Percentiles rank a stretch among this genome's conserved stretches.
These are phyloP conservation scores for Noccaea bulbosa DNA, from an alignment of 345 rosid genomes.

Conservation along the genomic window DNA sequence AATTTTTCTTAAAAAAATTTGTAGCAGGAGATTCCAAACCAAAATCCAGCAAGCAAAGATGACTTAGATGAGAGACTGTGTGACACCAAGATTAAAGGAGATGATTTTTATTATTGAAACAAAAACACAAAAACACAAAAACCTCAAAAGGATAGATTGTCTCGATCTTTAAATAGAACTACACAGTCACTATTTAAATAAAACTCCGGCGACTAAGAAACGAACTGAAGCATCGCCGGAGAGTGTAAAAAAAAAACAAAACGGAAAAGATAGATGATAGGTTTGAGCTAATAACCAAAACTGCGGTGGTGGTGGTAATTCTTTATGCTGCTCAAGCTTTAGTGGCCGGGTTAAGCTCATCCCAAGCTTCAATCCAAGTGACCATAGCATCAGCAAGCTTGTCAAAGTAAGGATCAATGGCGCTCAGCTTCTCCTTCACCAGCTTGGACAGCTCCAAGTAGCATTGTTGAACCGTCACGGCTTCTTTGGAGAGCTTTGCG, in stretches of 20 bases:
- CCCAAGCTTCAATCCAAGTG: conserved; percentile 95
- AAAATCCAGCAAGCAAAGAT: neutral
- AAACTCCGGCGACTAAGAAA: conserved; percentile 33
- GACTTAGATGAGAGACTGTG: neutral
- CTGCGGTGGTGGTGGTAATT: conserved; percentile 36
- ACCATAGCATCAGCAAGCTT: conserved; percentile 90
- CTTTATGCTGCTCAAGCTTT: conserved; percentile 41
- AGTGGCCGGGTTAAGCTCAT: conserved; percentile 72
- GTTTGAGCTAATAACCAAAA: conserved; percentile 47
- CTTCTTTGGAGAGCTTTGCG: conserved; percentile 70
- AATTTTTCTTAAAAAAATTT: too few relatives aligned
- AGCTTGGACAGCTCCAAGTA: conserved; percentile 80
- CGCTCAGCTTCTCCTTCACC: conserved; percentile 72
- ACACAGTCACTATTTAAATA: conserved; percentile 43
- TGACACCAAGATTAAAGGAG: neutral
- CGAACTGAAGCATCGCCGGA: conserved; percentile 39
- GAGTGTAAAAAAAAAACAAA: conserved; percentile 19
- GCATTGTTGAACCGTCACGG: conserved; percentile 85
- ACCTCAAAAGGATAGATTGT: conserved; percentile 30
- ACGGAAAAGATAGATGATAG: conserved; percentile 36
- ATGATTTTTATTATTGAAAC: conserved; percentile 43
- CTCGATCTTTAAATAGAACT: conserved; percentile 38
- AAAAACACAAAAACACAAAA: conserved; percentile 22
- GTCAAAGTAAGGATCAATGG: conserved; percentile 75
- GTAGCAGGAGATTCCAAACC: too few relatives aligned